Conservation (phyloP, 202 grass and related monocot genomes). For the Schoenoplectus triqueter region DNA sequence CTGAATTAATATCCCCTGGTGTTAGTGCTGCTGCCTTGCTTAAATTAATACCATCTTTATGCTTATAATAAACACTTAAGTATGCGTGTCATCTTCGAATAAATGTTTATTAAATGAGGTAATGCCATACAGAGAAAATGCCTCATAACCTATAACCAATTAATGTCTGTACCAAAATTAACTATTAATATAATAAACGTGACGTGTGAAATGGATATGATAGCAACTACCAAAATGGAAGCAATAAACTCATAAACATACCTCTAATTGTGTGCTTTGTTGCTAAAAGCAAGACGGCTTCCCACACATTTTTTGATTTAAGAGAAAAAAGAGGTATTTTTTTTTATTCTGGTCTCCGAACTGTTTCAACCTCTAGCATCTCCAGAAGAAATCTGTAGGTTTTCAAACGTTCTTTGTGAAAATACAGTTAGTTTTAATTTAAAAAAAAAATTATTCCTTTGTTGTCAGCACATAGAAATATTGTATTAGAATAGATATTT, state of each 20-base stretch:
- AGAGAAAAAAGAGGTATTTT: background rate
- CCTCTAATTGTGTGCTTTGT: conserved; percentile 31
- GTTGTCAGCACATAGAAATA: too few species aligned
- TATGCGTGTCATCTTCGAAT: conserved; percentile 19
- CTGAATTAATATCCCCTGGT: too few species aligned
- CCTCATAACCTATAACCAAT: conserved; percentile 20
- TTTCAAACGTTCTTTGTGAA: background rate
- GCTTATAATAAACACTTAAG: background rate
- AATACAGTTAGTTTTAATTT: background rate
- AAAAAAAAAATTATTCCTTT: background rate
- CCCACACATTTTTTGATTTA: background rate
- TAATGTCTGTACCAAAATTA: background rate
- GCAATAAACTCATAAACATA: conserved; percentile 16
- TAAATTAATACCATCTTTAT: too few species aligned
- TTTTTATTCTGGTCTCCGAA: background rate
- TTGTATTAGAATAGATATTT: too few species aligned
- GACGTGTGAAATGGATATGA: conserved; percentile 38
- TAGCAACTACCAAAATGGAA: conserved; percentile 14
- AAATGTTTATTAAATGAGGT: conserved; percentile 30
- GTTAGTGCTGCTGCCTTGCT: too few species aligned
- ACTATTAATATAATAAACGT: background rate
- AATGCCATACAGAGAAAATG: conserved; percentile 21
- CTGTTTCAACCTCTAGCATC: background rate
- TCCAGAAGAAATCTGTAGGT: background rate
- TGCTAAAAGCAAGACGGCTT: conserved; percentile 29